Percentiles rank a stretch among this genome's conserved stretches.
Evolutionary conservation across 1,284 basidiomycete genomes (phyloP).

Genomic region (Crocinoboletus sp.): DNA sequence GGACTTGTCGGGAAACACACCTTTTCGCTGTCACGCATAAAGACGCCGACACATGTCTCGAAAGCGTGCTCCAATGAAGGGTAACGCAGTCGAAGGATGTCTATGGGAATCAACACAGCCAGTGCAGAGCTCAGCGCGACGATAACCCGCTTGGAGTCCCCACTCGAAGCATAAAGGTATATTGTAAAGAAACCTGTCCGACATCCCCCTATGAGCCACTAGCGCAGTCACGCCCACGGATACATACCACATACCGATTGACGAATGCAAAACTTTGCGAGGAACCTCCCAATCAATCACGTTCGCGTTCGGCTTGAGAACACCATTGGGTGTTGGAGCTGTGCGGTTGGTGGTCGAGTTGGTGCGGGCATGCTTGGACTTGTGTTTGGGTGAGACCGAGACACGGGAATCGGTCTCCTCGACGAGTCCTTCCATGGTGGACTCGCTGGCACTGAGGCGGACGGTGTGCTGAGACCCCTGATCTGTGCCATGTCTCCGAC

Average conservation of each 20-base stretch:
- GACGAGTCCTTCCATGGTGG: conserved; percentile 26
- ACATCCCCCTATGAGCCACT: conserved; percentile 2
- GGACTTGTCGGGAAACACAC: conserved; percentile 36
- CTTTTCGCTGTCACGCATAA: conserved; percentile 95
- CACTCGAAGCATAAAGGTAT: conserved; percentile 64
- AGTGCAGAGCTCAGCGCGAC: conserved; percentile 64
- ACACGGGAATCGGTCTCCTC: conserved; percentile 20
- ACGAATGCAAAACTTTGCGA: conserved; percentile 86
- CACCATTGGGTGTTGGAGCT: conserved; percentile 7
- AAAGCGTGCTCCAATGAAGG: conserved; percentile 71
- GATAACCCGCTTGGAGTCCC: conserved; percentile 57
- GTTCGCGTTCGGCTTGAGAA: conserved; percentile 17
- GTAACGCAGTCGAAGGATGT: conserved; percentile 73
- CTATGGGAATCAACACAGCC: conserved; percentile 68
- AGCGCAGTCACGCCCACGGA: no score
- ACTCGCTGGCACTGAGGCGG: conserved; percentile 10
- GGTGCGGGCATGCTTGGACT: conserved; percentile 13
- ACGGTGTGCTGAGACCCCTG: conserved; percentile 11
- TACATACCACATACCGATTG: conserved; percentile 82
- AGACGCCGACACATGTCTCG: conserved; percentile 75
- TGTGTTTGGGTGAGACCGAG: conserved; percentile 17
- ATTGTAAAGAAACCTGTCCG: conserved; percentile 77
- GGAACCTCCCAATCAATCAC: conserved; percentile 80
- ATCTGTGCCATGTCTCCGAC: conserved; percentile 14
- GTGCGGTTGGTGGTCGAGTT: conserved; percentile 8